Evolutionary conservation across 1,139 yeast species (phyloP).

Genomic region (Suhomyces bokatorum): DNA sequence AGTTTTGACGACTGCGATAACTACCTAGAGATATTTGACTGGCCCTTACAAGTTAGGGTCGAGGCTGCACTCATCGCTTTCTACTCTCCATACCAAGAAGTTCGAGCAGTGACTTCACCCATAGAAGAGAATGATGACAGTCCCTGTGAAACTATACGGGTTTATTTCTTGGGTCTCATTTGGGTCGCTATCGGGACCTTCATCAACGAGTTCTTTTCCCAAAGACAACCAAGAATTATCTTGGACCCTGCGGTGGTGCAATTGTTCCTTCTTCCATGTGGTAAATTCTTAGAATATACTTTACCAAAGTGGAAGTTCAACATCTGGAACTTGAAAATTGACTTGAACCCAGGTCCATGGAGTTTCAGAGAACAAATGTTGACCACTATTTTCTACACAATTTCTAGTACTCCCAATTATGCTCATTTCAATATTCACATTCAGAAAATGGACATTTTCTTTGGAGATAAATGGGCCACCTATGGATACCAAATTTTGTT

Average conservation of each 20-base stretch:
- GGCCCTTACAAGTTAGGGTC: conserved; percentile 18
- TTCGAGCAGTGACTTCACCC: conserved; percentile 57
- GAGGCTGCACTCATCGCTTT: conserved; percentile 40
- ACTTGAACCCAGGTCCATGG: conserved; percentile 29
- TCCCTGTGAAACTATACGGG: conserved; percentile 58
- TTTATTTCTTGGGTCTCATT: conserved; percentile 53
- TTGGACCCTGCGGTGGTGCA: conserved; percentile 53
- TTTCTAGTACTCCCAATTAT: conserved; percentile 16
- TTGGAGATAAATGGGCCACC: conserved; percentile 18
- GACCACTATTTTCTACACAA: conserved; percentile 21
- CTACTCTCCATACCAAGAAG: conserved; percentile 66
- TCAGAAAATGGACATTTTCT: conserved; percentile 17
- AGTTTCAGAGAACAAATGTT: conserved; percentile 25
- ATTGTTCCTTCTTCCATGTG: conserved; percentile 59
- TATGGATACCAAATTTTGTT: conserved; percentile 20
- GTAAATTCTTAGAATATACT: conserved; percentile 29
- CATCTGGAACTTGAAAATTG: conserved; percentile 18
- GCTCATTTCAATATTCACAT: conserved; percentile 20
- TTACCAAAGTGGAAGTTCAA: conserved; percentile 26
- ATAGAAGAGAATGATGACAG: conserved; percentile 46
- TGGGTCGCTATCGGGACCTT: conserved; percentile 60
- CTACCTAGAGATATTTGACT: conserved; percentile 11
- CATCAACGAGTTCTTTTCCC: conserved; percentile 57
- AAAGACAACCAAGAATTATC: conserved; percentile 53
- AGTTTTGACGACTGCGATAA: background rate